Percentiles rank a stretch among this genome's conserved stretches.
Conservation (phyloP, 2,329 filamentous ascomycete genomes). For the Ophiostoma novo-ulmi region DNA sequence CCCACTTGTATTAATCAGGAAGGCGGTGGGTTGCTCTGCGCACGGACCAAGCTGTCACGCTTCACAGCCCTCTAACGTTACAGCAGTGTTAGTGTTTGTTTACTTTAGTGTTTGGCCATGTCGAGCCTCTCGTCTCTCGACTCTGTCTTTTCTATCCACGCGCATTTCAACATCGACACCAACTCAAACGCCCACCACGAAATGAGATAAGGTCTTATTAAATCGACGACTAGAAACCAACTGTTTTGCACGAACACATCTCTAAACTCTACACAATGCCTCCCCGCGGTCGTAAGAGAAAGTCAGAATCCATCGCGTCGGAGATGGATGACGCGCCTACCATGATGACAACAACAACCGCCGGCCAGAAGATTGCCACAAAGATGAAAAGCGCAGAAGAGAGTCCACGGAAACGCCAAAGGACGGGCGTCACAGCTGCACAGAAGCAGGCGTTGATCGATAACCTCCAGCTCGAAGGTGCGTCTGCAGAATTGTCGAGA, state of each 20-base stretch:
- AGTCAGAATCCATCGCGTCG: conserved; percentile 38
- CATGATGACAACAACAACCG: conserved; percentile 2
- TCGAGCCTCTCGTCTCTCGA: not conserved
- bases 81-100: conserved; percentile 24
- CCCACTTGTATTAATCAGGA: conserved; percentile 14
- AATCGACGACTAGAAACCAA: not conserved
- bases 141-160: not conserved
- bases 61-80: conserved; percentile 3
- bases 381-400: conserved; percentile 37
- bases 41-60: conserved; percentile 25
- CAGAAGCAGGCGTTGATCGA: conserved; percentile 87
- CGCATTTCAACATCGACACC: not conserved
- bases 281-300: conserved; percentile 45
- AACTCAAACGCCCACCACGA: not conserved
- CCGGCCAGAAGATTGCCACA: conserved; percentile 33
- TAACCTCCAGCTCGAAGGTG: conserved; percentile 83
- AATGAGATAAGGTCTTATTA: not conserved
- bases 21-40: conserved; percentile 23
- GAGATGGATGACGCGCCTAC: conserved; percentile 29
- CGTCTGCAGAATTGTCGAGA: not conserved
- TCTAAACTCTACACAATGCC: conserved; percentile 36
- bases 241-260: not conserved
- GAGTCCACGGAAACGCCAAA: conserved; percentile 60
- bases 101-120: conserved; percentile 21
- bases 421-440: conserved; percentile 55